Evolutionary conservation across 495 filamentous ascomycete species (phyloP).

Genomic region (Niebla homalea): DNA sequence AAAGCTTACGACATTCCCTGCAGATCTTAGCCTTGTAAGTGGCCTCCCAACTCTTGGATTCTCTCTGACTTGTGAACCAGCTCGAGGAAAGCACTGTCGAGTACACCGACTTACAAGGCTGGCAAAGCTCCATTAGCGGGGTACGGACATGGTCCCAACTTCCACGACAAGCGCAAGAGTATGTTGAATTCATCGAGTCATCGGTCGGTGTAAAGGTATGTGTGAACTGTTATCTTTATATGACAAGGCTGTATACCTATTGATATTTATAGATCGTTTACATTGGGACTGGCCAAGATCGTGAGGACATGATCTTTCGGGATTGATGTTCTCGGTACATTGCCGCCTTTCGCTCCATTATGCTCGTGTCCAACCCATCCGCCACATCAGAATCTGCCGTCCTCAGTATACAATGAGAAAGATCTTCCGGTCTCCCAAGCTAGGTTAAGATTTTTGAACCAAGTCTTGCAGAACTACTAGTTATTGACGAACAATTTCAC

Average conservation of each 20-base stretch:
- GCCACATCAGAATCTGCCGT: too few species aligned
- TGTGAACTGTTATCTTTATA: too few species aligned
- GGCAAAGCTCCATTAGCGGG: slow-evolving; percentile 58
- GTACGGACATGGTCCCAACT: slow-evolving; percentile 49
- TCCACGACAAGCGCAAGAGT: slow-evolving; percentile 60
- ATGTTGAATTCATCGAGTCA: slow-evolving; percentile 66
- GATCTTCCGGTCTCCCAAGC: too few species aligned
- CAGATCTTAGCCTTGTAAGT: slow-evolving; percentile 40
- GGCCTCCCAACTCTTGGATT: too few species aligned
- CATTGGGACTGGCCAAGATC: slow-evolving; percentile 65
- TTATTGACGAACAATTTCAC: too few species aligned
- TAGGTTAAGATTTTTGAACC: too few species aligned
- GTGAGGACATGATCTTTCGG: slow-evolving; percentile 50
- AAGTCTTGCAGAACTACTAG: too few species aligned
- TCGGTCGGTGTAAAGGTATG: slow-evolving; percentile 52
- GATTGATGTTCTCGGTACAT: background rate
- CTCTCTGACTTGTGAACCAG: too few species aligned
- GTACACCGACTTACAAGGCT: slow-evolving; percentile 67
- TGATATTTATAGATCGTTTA: slow-evolving; percentile 31
- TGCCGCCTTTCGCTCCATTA: background rate
- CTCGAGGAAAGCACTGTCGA: slow-evolving; percentile 45
- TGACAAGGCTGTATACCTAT: too few species aligned
- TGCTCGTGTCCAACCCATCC: too few species aligned
- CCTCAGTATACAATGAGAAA: too few species aligned
- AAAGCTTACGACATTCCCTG: slow-evolving; percentile 50